phyloP scores from a whole-genome alignment of 306 rosid genomes.

The Heteromeles arbutifolia region DNA sequence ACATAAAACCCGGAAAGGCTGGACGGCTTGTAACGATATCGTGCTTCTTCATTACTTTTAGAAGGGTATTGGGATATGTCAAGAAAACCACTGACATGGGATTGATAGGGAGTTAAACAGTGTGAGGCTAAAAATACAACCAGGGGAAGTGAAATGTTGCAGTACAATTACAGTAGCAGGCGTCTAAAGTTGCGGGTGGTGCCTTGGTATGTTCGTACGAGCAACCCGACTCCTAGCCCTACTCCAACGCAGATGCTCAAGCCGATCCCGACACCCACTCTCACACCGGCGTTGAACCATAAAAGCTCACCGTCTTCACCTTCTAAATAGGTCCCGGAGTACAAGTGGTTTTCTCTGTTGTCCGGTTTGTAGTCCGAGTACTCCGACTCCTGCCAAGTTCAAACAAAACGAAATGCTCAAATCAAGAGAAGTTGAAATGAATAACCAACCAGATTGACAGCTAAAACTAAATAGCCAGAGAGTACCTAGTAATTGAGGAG shows the following conservation, averaged over 20 bases:
- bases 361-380: conserved; percentile 31
- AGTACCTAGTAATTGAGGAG: too few relatives aligned
- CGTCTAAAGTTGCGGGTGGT: conserved; percentile 56
- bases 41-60: not conserved
- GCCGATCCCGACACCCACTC: conserved; percentile 79
- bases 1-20: not conserved
- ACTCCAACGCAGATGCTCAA: conserved; percentile 76
- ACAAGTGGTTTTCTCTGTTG: conserved; percentile 32
- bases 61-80: too few relatives aligned
- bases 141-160: not conserved
- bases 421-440: not conserved
- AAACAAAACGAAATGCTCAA: not conserved
- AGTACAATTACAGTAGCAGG: conserved; percentile 22
- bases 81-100: conserved; percentile 5
- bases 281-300: conserved; percentile 79
- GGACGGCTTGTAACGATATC: not conserved
- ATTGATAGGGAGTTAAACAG: conserved; percentile 13
- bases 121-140: conserved; percentile 1
- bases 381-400: conserved; percentile 17
- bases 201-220: conserved; percentile 76
- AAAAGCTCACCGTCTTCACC: conserved; percentile 80
- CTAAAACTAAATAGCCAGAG: too few relatives aligned
- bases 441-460: too few relatives aligned
- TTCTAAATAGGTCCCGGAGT: conserved; percentile 43
- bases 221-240: conserved; percentile 73